A percentile compares a stretch with the other conserved stretches of the same genome.
Evolutionary conservation across 257 asterid species (phyloP).

Genomic region (Plantago ovata): DNA sequence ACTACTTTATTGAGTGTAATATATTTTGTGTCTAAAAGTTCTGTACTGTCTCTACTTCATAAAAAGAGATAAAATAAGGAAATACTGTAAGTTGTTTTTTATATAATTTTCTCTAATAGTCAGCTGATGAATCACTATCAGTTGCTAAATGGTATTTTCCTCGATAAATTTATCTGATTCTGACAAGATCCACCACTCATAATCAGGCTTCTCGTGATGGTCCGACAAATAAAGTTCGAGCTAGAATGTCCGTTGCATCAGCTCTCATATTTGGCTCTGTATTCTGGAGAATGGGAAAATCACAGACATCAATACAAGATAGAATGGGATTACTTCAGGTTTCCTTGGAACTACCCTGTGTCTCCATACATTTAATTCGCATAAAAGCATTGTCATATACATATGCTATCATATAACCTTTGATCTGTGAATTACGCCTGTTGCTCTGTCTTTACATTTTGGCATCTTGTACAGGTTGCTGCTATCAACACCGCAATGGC

Average conservation of each 20-base stretch:
- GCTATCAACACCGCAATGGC: slow-evolving; percentile 99
- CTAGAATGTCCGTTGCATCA: slow-evolving; percentile 94
- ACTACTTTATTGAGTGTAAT: no score
- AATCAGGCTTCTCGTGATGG: slow-evolving; percentile 96
- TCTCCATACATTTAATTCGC: neutral
- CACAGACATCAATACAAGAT: slow-evolving; percentile 94
- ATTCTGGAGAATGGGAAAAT: slow-evolving; percentile 96
- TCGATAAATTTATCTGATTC: neutral
- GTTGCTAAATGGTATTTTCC: no score
- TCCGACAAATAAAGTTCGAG: slow-evolving; percentile 92
- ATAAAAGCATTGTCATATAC: neutral
- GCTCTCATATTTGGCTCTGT: slow-evolving; percentile 96
- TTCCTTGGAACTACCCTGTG: neutral
- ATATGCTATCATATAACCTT: slow-evolving; percentile 4
- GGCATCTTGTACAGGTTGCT: slow-evolving; percentile 59
- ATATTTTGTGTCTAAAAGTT: no score
- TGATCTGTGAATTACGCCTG: slow-evolving; percentile 12
- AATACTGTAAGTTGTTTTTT: no score
- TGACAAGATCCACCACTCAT: neutral
- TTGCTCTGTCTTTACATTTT: slow-evolving; percentile 14
- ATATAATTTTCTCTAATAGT: no score
- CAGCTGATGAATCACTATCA: no score
- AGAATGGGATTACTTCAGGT: slow-evolving; percentile 99
- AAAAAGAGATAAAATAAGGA: no score
- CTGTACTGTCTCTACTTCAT: no score